Percentiles rank a stretch among this genome's conserved stretches.
Conservation (phyloP, 2,329 filamentous ascomycete species). For the Colletotrichum acutatum region DNA sequence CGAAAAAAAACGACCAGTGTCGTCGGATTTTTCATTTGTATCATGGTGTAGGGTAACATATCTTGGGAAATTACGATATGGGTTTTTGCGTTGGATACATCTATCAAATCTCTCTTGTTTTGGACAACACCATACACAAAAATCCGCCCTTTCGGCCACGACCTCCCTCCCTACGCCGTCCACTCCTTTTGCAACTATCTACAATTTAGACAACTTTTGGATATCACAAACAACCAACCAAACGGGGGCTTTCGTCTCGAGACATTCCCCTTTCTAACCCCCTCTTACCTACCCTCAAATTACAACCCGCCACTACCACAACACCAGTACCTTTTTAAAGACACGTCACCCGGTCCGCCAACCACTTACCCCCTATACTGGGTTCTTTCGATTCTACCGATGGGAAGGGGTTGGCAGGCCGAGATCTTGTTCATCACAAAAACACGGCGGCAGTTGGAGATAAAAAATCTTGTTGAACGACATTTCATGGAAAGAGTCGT, state of each 20-base stretch:
- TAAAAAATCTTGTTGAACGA: slow-evolving; percentile 17
- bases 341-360: slow-evolving; percentile 11
- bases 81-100: slow-evolving; percentile 33
- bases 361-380: neutral
- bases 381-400: slow-evolving; percentile 11
- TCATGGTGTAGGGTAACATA: slow-evolving; percentile 49
- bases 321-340: neutral
- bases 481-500: slow-evolving; percentile 29
- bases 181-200: slow-evolving; percentile 47
- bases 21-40: slow-evolving; percentile 37
- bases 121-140: slow-evolving; percentile 37
- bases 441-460: slow-evolving; percentile 19
- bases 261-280: neutral
- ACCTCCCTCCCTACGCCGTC: slow-evolving; percentile 49
- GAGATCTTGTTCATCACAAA: slow-evolving; percentile 1
- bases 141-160: slow-evolving; percentile 36
- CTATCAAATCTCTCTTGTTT: slow-evolving; percentile 36
- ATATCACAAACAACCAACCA: slow-evolving; percentile 17
- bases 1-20: slow-evolving; percentile 31
- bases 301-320: neutral
- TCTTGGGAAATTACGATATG: slow-evolving; percentile 38
- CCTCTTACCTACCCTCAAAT: neutral
- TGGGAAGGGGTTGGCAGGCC: slow-evolving; percentile 14
- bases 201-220: slow-evolving; percentile 24
- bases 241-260: slow-evolving; percentile 16